phyloP scores from a whole-genome alignment of 2,329 filamentous ascomycete species.

The Sporothrix brunneoviolacea region DNA sequence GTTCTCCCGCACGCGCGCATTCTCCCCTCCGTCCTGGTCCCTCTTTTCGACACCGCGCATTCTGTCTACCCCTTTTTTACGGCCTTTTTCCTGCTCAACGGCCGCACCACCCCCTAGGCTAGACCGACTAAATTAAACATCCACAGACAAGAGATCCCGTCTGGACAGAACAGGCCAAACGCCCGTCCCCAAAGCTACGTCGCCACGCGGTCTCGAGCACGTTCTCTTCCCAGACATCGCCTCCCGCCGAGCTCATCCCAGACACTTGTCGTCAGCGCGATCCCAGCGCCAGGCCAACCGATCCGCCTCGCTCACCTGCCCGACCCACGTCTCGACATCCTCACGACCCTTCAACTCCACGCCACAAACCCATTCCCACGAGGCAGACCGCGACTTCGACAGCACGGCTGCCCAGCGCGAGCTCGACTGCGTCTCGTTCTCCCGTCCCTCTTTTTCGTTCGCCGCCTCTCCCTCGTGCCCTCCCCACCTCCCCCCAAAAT shows the following conservation, averaged over 20 bases:
- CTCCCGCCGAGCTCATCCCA: background rate
- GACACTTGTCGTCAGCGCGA: background rate
- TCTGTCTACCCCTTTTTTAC: slow-evolving; percentile 2
- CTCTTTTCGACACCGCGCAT: background rate
- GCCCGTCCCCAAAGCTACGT: slow-evolving; percentile 2
- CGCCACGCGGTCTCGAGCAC: slow-evolving; percentile 4
- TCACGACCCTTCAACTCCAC: no score
- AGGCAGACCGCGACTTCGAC: no score
- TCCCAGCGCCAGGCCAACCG: background rate
- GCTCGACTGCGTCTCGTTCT: background rate
- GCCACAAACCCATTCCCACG: no score
- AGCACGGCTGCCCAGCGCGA: no score
- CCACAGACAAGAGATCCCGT: background rate
- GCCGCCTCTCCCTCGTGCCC: background rate
- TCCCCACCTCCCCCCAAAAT: no score
- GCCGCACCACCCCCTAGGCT: background rate
- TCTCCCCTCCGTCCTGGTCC: background rate
- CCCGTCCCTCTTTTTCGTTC: background rate
- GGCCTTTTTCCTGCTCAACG: background rate
- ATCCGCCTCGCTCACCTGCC: slow-evolving; percentile 2
- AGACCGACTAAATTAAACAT: slow-evolving; percentile 2
- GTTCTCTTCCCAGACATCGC: background rate
- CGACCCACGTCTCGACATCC: background rate
- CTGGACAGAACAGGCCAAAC: background rate
- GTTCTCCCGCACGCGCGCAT: background rate